Evolutionary conservation across 495 filamentous ascomycete genomes (phyloP), one percentile per base, ranked within the genome.

Genomic region (Neurospora sp.): DNA sequence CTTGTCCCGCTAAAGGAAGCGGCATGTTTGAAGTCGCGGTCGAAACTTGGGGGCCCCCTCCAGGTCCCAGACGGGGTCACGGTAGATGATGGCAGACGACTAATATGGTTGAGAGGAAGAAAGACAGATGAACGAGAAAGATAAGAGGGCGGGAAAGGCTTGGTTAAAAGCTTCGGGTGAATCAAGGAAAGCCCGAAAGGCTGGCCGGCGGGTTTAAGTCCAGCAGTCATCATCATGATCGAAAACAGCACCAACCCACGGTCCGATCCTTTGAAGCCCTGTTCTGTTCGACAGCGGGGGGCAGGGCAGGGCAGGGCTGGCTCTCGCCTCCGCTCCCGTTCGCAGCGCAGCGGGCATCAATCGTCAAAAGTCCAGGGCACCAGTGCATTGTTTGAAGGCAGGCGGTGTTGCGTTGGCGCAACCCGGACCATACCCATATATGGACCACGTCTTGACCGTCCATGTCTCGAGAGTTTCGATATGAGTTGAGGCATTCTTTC

Each of bases 1-100:
- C 83, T 81, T 85, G 85, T 74, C 83, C 84, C 71, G 81, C 78
- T 74, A 85, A 74, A 70, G 84, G 83, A 72, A 84, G 70, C 74
- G 84, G 82, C 84, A 85, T 85, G 41, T 76, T 81, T 35, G 54
- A 39, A 23, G 54, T 66, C 54, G 6, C 8, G 20, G 48, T 59
- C 48, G 5, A 23, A 59, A 18, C 27, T 18, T 35, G 54, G 38
- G 72, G n/a, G 48, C 44, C 39, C 69, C 62, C 12, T 46, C 35
- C 42, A 38, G 9, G 16, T 46, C 46, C 46, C 44, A 38, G 48
- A 37, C 31, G 42, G 72, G 39, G 71, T 20, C 31, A 38, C 46
- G 48, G 46, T 35, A 71, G 69, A 73, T 23, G 70, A 44, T 23
- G 70, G 44, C 20, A 39, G 69, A 70, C 11, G 48, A 27, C 27